phyloP scores from a whole-genome alignment of 2,329 filamentous ascomycete species.

The Nannizziopsis barbatae region DNA sequence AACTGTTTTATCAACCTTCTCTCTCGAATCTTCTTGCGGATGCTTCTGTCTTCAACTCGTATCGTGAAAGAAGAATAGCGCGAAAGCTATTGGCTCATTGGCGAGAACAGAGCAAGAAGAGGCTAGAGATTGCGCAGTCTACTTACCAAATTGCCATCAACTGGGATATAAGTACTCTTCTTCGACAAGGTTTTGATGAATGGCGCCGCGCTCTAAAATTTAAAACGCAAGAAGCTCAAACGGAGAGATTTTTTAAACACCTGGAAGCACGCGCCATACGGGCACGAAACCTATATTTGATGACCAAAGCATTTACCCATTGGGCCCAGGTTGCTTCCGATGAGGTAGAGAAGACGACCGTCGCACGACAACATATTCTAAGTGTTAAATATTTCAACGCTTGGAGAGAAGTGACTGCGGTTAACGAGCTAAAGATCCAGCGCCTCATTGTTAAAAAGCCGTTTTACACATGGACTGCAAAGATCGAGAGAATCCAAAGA shows the following conservation, averaged over 20 bases:
- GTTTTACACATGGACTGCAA: slow-evolving; percentile 43
- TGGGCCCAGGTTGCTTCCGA: slow-evolving; percentile 58
- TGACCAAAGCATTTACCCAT: slow-evolving; percentile 54
- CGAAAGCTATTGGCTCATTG: slow-evolving; percentile 37
- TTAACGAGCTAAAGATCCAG: slow-evolving; percentile 46
- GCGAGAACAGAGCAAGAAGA: slow-evolving; percentile 36
- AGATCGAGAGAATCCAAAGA: slow-evolving; percentile 27
- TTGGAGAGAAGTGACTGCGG: slow-evolving; percentile 55
- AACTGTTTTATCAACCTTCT: slow-evolving; percentile 39
- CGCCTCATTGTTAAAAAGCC: slow-evolving; percentile 45
- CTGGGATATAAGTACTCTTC: slow-evolving; percentile 41
- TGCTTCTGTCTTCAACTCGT: slow-evolving; percentile 40
- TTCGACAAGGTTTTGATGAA: slow-evolving; percentile 43
- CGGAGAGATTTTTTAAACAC: slow-evolving; percentile 44
- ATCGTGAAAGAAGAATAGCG: slow-evolving; percentile 30
- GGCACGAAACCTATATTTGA: slow-evolving; percentile 54
- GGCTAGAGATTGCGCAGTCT: slow-evolving; percentile 27
- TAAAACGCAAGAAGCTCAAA: slow-evolving; percentile 36
- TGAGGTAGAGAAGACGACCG: slow-evolving; percentile 53
- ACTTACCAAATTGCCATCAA: slow-evolving; percentile 38
- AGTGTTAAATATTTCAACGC: slow-evolving; percentile 57
- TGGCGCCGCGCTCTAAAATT: slow-evolving; percentile 36
- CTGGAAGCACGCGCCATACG: slow-evolving; percentile 50
- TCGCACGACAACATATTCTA: slow-evolving; percentile 60
- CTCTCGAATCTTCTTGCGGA: slow-evolving; percentile 42